These are phyloP conservation scores for Termitomyces sp. DNA, from an alignment of 1,284 basidiomycete genomes.

Conservation along the genomic window DNA sequence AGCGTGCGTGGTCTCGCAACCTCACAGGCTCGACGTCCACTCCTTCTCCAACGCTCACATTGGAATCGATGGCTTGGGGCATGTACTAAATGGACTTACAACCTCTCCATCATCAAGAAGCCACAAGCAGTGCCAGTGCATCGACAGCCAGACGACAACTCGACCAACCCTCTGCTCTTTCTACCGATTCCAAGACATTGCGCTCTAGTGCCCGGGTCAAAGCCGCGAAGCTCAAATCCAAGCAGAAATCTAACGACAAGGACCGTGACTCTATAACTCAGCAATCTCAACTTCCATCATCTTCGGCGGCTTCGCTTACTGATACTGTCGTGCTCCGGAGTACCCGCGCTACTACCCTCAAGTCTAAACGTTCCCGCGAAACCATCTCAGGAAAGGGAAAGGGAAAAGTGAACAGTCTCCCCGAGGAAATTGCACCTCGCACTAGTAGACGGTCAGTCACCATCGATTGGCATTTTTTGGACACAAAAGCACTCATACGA, in stretches of 20 bases:
- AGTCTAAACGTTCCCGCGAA: conserved; percentile 54
- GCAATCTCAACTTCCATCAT: conserved; percentile 26
- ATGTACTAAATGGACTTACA: conserved; percentile 82
- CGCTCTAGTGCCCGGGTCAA: conserved; percentile 74
- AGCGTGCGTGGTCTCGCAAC: conserved; percentile 24
- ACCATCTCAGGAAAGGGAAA: conserved; percentile 52
- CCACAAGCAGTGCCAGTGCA: conserved; percentile 59
- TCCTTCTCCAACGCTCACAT: conserved; percentile 26
- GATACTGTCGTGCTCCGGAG: conserved; percentile 35
- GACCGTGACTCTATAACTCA: conserved; percentile 28
- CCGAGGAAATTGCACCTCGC: conserved; percentile 41
- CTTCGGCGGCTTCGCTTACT: conserved; percentile 27
- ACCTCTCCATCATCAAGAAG: conserved; percentile 62
- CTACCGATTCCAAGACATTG: conserved; percentile 45
- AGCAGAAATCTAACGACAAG: conserved; percentile 37
- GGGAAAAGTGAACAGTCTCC: conserved; percentile 54
- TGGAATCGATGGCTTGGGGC: conserved; percentile 76
- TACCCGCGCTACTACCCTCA: conserved; percentile 35
- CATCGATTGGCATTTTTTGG: conserved; percentile 15
- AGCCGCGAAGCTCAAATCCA: conserved; percentile 63
- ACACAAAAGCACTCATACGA: conserved; percentile 7
- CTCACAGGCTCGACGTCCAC: conserved; percentile 27
- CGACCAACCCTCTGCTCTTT: conserved; percentile 30
- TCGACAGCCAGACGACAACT: conserved; percentile 28
- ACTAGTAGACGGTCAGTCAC: conserved; percentile 55